Percentiles rank a stretch among this genome's conserved stretches.
Conservation (phyloP, 208 protist genomes). For the Trypanosoma platydactyli region DNA sequence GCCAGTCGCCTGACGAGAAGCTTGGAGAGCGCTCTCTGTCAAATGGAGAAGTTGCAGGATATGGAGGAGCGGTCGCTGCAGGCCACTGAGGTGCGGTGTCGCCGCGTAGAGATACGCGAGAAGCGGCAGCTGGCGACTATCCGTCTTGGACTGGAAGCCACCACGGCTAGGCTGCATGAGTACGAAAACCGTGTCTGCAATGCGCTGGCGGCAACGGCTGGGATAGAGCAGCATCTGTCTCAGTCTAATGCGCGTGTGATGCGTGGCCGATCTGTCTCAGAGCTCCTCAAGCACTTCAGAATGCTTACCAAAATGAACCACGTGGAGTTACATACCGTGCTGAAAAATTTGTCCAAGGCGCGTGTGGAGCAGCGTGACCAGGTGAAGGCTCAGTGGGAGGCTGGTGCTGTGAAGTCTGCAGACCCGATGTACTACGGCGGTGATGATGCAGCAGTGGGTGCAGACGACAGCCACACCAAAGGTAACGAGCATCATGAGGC, state of each 20-base stretch:
- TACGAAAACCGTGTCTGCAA: slow-evolving; percentile 86
- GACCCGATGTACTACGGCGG: slow-evolving; percentile 64
- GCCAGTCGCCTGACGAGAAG: slow-evolving; percentile 46
- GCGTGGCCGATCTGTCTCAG: slow-evolving; percentile 65
- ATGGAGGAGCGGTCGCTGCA: slow-evolving; percentile 47
- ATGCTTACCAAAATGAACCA: slow-evolving; percentile 58
- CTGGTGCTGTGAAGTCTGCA: slow-evolving; percentile 51
- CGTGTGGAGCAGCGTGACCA: slow-evolving; percentile 55
- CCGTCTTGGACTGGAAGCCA: slow-evolving; percentile 79
- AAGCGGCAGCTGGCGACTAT: slow-evolving; percentile 72
- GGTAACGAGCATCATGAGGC: not conserved
- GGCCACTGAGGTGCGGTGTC: slow-evolving; percentile 60
- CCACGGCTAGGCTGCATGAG: slow-evolving; percentile 61
- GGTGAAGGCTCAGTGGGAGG: slow-evolving; percentile 62
- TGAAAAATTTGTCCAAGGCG: slow-evolving; percentile 61
- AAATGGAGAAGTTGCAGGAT: slow-evolving; percentile 55
- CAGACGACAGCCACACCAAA: not conserved
- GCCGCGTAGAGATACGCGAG: slow-evolving; percentile 68
- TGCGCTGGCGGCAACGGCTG: slow-evolving; percentile 75
- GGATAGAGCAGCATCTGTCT: slow-evolving; percentile 84
- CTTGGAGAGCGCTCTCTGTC: slow-evolving; percentile 45
- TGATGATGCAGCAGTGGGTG: not conserved
- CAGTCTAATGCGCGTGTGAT: slow-evolving; percentile 83
- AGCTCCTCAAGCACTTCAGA: slow-evolving; percentile 76
- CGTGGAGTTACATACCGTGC: slow-evolving; percentile 41